Percentiles rank a stretch among this genome's conserved stretches.
Evolutionary conservation across 768 basidiomycete species (phyloP).

Genomic region (Collybia mongolica): DNA sequence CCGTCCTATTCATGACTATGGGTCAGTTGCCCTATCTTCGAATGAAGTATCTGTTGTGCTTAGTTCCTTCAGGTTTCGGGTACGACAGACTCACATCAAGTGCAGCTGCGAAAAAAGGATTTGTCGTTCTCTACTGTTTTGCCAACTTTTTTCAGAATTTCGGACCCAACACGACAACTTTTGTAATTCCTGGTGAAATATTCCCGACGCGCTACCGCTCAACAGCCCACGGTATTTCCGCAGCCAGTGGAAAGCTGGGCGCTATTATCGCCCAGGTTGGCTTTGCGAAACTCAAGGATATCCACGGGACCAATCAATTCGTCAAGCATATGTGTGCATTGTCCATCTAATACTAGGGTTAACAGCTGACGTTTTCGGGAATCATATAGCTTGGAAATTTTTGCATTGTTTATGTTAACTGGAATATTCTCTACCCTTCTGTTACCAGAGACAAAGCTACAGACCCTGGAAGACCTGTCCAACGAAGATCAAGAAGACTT

Average conservation of each 20-base stretch:
- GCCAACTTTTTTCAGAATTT: conserved; percentile 92
- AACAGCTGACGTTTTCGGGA: conserved; percentile 5
- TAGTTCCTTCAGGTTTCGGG: conserved; percentile 51
- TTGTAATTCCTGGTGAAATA: conserved; percentile 76
- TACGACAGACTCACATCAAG: conserved; percentile 57
- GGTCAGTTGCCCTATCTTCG: conserved; percentile 37
- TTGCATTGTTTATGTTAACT: conserved; percentile 85
- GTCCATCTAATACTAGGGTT: neutral
- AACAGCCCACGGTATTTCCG: conserved; percentile 82
- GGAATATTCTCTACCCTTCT: conserved; percentile 81
- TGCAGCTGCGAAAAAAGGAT: conserved; percentile 44
- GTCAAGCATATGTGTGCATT: conserved; percentile 65
- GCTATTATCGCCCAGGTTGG: conserved; percentile 82
- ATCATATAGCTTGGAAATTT: conserved; percentile 61
- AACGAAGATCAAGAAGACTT: conserved; percentile 69
- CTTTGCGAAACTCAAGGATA: conserved; percentile 66
- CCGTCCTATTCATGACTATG: conserved; percentile 65
- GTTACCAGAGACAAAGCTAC: conserved; percentile 74
- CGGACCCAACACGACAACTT: conserved; percentile 79
- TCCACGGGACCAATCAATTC: conserved; percentile 38
- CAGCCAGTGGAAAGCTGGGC: conserved; percentile 80
- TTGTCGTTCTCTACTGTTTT: conserved; percentile 85
- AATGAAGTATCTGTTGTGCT: neutral
- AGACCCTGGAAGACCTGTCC: conserved; percentile 68
- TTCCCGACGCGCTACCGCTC: conserved; percentile 91